Conservation (phyloP, 345 rosid genomes). For the Eucalyptus lansdowneana region DNA sequence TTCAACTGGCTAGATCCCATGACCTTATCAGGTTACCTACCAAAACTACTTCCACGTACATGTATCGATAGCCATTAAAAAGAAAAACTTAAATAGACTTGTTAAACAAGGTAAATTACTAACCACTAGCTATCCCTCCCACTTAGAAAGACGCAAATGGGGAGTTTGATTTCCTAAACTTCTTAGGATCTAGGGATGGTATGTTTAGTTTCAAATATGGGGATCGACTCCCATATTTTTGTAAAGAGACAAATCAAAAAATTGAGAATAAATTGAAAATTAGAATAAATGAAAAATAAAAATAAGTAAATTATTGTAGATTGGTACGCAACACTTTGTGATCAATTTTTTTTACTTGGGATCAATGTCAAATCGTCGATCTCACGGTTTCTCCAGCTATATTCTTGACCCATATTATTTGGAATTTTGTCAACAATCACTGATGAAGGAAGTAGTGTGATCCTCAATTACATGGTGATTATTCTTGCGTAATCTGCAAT, state of each 20-base stretch:
- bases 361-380: neutral
- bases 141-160: rapidly evolving
- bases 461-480: neutral
- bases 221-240: rapidly evolving
- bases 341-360: neutral
- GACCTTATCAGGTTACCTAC: neutral
- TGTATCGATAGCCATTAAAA: neutral
- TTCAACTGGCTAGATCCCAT: neutral
- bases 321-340: rapidly evolving
- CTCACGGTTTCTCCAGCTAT: neutral
- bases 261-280: too few species aligned
- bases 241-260: rapidly evolving
- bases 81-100: neutral
- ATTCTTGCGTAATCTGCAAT: neutral
- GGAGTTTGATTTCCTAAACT: too few species aligned
- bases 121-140: too few species aligned
- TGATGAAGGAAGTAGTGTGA: neutral
- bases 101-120: too few species aligned
- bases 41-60: rapidly evolving
- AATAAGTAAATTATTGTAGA: neutral
- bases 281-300: too few species aligned
- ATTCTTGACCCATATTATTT: neutral
- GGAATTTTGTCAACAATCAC: neutral
- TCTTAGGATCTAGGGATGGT: rapidly evolving
- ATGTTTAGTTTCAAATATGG: too few species aligned